Evolutionary conservation across 441 rosid genomes (phyloP).

Genomic region (Jatropha podagrica): DNA sequence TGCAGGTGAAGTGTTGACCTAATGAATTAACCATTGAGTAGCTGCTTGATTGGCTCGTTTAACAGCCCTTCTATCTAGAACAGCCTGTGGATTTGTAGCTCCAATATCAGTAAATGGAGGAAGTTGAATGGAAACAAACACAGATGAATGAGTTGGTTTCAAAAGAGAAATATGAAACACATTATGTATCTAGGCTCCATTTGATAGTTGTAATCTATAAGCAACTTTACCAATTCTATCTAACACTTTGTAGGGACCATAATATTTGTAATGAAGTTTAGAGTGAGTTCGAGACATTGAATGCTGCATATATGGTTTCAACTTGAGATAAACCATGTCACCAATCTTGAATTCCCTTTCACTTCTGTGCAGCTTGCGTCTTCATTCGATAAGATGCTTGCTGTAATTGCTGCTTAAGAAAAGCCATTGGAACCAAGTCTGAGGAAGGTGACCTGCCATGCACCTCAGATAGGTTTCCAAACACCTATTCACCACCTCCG

Average conservation of each 20-base stretch:
- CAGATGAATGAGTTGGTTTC: background rate
- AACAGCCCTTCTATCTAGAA: background rate
- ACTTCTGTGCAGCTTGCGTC: background rate
- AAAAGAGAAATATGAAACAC: background rate
- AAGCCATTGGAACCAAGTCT: background rate
- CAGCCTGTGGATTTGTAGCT: background rate
- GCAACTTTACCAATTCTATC: background rate
- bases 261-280: too few species aligned
- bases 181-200: background rate
- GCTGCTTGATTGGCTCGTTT: too few species aligned
- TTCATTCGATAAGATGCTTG: background rate
- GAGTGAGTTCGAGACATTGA: background rate
- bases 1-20: background rate
- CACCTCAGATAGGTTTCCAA: background rate
- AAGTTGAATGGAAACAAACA: background rate
- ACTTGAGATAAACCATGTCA: background rate
- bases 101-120: background rate
- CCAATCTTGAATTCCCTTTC: background rate
- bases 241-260: background rate
- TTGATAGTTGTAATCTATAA: too few species aligned
- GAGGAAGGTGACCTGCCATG: background rate
- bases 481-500: background rate
- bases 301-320: background rate
- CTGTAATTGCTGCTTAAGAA: background rate
- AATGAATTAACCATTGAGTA: background rate